Evolutionary conservation across 2,329 filamentous ascomycete genomes (phyloP).

Genomic region (Canariomyces notabilis): DNA sequence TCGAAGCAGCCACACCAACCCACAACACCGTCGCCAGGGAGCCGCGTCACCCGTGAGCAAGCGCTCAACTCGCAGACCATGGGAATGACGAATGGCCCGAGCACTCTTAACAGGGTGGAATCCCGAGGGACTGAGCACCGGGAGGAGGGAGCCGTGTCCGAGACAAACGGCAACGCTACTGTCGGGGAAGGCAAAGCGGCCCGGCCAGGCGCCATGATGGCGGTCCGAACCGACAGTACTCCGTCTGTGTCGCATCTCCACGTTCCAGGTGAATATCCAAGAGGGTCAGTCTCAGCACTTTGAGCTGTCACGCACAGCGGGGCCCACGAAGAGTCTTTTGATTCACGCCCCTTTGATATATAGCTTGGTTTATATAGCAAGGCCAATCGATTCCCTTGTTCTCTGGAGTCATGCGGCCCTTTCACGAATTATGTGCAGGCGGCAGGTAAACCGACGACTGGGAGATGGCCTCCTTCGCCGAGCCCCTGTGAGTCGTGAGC

Average conservation of each 20-base stretch:
- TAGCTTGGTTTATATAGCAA: neutral
- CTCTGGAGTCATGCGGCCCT: too few species aligned
- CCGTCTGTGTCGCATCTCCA: slow-evolving; percentile 61
- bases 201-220: slow-evolving; percentile 14
- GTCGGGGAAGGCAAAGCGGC: neutral
- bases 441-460: too few species aligned
- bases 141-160: neutral
- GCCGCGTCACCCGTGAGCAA: too few species aligned
- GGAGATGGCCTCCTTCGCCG: too few species aligned
- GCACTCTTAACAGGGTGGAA: neutral
- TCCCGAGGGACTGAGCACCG: neutral
- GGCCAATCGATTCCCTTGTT: too few species aligned
- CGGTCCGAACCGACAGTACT: slow-evolving; percentile 39
- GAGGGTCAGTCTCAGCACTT: slow-evolving; percentile 14
- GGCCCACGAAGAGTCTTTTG: neutral
- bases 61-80: too few species aligned
- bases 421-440: too few species aligned
- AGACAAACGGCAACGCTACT: neutral
- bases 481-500: too few species aligned
- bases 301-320: too few species aligned
- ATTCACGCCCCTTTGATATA: neutral
- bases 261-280: slow-evolving; percentile 64
- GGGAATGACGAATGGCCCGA: neutral
- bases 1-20: neutral
- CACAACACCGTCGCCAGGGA: neutral